Evolutionary conservation across 805 yeast species (phyloP), one percentile per base, ranked within the genome.

Genomic region (Cyberlindnera euphorbiiphila): DNA sequence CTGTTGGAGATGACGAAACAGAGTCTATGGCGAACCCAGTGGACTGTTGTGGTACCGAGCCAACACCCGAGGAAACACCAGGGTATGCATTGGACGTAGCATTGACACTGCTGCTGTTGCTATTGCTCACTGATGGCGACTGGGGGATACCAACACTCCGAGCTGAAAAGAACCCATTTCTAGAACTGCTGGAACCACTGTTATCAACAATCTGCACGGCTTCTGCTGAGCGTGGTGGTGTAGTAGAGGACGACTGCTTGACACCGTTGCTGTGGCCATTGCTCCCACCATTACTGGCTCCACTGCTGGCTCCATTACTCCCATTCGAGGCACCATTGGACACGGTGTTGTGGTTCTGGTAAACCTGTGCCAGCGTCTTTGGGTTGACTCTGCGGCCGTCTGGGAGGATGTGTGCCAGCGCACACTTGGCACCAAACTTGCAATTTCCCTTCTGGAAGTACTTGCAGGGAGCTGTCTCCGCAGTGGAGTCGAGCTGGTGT

Each of bases 391-490:
- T 68, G n/a, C 87, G 74, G 1, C 96, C 96, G 53, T 89, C 95
- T 0, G 96, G 94, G 27, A 85, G 63, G 41, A 85, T 72, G 62
- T 91, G 98, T 6, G 95, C 95, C 53, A 91, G 73, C 1, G 96
- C 98, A 66, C 98, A 91, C 54, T 88, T 89, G 35, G 76, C 67
- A 4, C 98, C 98, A 61, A 91, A 91, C 63, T 88, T 88, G 63
- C 98, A 91, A 56, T 88, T 87, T n/a, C 98, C 98, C 64, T 85
- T 85, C 54, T 84, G 93, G 60, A 86, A 91, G 62, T 89, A 91
- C 68, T 88, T 89, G 70, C 98, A 91, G 6, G 89, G 86, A 29
- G 72, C 66, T 31, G 69, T 61, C 33, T 73, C 79, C 24, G 66
- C 54, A 3, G 67, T 65, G 37, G 62, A 63, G 34, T 70, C 70